Base-by-base conservation (phyloP, 345 rosid species). In the Euphorbia tirucalli region DNA sequence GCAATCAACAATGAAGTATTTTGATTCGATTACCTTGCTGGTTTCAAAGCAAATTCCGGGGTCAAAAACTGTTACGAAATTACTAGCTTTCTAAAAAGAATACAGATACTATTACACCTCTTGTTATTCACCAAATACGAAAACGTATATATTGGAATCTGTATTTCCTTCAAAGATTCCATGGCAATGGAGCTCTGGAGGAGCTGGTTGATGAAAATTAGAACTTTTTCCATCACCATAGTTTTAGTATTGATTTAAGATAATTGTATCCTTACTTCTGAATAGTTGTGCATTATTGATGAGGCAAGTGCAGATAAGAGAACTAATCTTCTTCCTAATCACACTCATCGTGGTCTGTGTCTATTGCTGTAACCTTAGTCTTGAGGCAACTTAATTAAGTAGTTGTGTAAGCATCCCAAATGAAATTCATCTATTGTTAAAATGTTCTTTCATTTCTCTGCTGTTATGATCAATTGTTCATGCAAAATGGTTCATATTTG, bases 401-500 rank as follows among this genome's bases (percentile, higher is more conserved):
- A 39, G 9, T 22, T 63, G 28, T 61, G 10, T 11, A 52, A n/a
- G 59, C n/a, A 18, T 50, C 31, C 68, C 27, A 7, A 8, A 28
- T 14, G 16, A 37, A 48, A 48, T 19, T 31, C 24, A 10, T 13
- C 3, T 24, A 37, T 31, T 56, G 32, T 62, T 58, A 22, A 13
- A 46, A 46, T 41, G 46, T 41, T 46, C 52, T 46, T 46, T 46
- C 52, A 46, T 19, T 48, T 52, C 27, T 13, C 3, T 24, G 39
- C 39, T 57, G 44, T 62, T 65, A 22, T 39, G 39, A 72, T 61
- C 25, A 56, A 49, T 68, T 48, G 25, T 5, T 46, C 57, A 32
- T 43, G 66, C 46, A 48, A 6, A 18, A 27, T 21, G 48, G 44
- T 32, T 60, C 18, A 19, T 77, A 31, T 35, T 46, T 64, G 56